These are phyloP conservation scores for Vanilla planifolia DNA, from an alignment of 106 monocot species.

Conservation along the genomic window DNA sequence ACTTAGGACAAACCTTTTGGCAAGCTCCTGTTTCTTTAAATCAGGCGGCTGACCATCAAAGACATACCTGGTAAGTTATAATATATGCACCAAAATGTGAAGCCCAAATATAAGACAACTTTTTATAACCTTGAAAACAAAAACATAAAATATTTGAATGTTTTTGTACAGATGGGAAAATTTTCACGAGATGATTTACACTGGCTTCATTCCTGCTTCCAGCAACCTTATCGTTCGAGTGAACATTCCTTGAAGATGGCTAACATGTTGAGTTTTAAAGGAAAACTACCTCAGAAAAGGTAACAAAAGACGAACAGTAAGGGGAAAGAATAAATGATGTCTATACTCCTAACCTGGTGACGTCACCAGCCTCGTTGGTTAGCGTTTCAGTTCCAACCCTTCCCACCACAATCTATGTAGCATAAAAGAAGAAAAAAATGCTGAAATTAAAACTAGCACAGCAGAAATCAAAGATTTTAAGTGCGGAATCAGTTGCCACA, in stretches of 20 bases:
- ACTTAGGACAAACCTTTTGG: constrained; percentile 49
- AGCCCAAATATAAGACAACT: background rate
- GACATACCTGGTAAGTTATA: constrained; percentile 65
- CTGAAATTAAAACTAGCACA: background rate
- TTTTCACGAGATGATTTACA: constrained; percentile 31
- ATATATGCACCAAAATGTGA: background rate
- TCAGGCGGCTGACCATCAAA: constrained; percentile 98
- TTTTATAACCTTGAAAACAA: background rate
- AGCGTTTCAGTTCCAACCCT: constrained; percentile 75
- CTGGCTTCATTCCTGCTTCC: constrained; percentile 96
- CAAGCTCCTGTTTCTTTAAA: constrained; percentile 92
- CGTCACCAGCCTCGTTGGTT: constrained; percentile 97
- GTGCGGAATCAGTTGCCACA: background rate
- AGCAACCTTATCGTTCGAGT: constrained; percentile 83
- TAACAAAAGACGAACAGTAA: background rate
- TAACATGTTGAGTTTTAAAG: constrained; percentile 11
- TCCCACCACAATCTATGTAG: constrained; percentile 79
- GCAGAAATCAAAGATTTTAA: background rate
- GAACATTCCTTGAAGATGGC: constrained; percentile 99
- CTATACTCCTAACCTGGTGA: constrained; percentile 54
- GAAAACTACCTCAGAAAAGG: background rate
- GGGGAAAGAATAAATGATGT: background rate
- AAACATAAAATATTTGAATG: background rate
- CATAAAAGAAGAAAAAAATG: background rate
- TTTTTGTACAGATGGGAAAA: background rate